Conservation (phyloP, 2,329 filamentous ascomycete genomes). For the Simplicillium aogashimaense region DNA sequence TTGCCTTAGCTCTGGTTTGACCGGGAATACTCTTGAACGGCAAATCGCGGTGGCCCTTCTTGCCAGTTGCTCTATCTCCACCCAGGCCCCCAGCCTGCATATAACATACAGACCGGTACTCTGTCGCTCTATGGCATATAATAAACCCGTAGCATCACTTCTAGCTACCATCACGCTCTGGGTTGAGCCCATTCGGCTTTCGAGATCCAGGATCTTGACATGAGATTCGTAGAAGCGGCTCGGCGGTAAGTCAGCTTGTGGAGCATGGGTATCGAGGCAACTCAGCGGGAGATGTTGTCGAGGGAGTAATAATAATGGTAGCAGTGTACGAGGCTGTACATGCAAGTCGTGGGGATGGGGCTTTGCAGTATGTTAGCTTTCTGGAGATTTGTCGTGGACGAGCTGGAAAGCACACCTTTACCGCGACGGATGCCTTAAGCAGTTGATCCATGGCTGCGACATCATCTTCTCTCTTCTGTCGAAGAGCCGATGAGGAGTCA, state of each 20-base stretch:
- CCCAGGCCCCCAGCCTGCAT: conserved; percentile 59
- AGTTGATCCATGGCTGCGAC: conserved; percentile 38
- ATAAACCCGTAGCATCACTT: conserved; percentile 39
- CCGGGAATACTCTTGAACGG: conserved; percentile 17
- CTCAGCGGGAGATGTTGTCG: conserved; percentile 52
- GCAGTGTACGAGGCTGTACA: conserved; percentile 42
- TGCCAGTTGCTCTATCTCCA: conserved; percentile 46
- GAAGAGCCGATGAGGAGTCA: conserved; percentile 15
- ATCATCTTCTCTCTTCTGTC: conserved; percentile 25
- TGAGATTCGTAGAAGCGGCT: conserved; percentile 51
- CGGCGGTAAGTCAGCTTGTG: conserved; percentile 37
- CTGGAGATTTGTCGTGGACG: neutral
- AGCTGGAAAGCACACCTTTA: conserved; percentile 33
- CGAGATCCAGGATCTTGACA: conserved; percentile 53
- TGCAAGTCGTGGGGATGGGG: conserved; percentile 44
- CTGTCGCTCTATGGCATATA: conserved; percentile 59
- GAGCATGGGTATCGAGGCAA: conserved; percentile 45
- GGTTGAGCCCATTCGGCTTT: conserved; percentile 44
- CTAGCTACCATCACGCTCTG: conserved; percentile 52
- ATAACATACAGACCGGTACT: conserved; percentile 51
- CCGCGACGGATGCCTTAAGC: conserved; percentile 38
- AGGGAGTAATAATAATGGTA: conserved; percentile 52
- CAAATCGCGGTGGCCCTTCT: conserved; percentile 32
- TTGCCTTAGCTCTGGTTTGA: conserved; percentile 7
- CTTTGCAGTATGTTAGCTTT: conserved; percentile 21